Percentiles rank a stretch among this genome's conserved stretches.
phyloP scores from a whole-genome alignment of 176 grass and related monocot genomes.

The Aegilops longissima region DNA sequence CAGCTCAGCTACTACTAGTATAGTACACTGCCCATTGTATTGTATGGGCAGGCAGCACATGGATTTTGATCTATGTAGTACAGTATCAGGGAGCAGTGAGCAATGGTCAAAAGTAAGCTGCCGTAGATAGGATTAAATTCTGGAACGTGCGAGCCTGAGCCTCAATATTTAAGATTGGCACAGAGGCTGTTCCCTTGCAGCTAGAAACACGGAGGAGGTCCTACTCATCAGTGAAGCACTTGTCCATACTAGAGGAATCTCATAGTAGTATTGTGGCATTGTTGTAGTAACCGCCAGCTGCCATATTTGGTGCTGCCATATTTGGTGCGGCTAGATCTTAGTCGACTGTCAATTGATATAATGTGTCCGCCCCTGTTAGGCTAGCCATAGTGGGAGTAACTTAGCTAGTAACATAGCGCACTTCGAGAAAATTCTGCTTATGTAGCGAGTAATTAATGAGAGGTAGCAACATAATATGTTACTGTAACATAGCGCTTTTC shows the following conservation, averaged over 20 bases:
- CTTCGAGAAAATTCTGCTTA: too few relatives aligned
- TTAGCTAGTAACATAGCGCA: too few relatives aligned
- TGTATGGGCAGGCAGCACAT: too few relatives aligned
- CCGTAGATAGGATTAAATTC: background rate
- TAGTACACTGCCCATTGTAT: too few relatives aligned
- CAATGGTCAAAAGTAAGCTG: background rate
- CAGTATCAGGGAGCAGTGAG: background rate
- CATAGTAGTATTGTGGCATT: background rate
- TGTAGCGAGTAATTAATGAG: too few relatives aligned
- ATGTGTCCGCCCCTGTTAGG: too few relatives aligned
- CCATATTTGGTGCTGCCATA: background rate
- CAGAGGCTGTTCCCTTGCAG: background rate
- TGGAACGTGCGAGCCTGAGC: background rate
- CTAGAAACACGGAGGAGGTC: background rate
- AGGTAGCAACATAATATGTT: too few relatives aligned
- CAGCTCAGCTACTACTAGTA: too few relatives aligned
- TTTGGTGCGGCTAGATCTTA: background rate
- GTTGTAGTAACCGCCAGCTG: background rate
- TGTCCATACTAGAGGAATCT: conserved; percentile 12
- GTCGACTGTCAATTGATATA: too few relatives aligned
- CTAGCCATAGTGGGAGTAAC: too few relatives aligned
- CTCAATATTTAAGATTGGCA: conserved; percentile 19
- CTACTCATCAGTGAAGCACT: background rate
- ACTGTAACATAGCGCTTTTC: too few relatives aligned
- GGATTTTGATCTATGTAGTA: too few relatives aligned